These are phyloP conservation scores for Nannizziopsis arthrosporioides DNA, from an alignment of 2,329 filamentous ascomycete genomes.

Conservation along the genomic window DNA sequence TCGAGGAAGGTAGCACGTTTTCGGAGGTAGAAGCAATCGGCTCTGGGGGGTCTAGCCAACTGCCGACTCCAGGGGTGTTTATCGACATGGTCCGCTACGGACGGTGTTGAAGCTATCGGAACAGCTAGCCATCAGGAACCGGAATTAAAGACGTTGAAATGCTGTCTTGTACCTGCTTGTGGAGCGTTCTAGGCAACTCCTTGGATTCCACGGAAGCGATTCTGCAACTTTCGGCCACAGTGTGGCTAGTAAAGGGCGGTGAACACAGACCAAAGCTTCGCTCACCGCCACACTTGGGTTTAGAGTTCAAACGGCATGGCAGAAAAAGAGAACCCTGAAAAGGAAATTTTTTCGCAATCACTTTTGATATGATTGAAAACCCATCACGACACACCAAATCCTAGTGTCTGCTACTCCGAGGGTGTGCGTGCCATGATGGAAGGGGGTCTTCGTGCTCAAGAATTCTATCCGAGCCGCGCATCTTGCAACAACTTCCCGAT, in stretches of 20 bases:
- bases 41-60: conserved; percentile 2
- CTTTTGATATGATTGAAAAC: conserved; percentile 1
- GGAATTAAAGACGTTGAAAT: not conserved
- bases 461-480: conserved; percentile 42
- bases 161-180: not conserved
- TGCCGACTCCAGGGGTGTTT: conserved; percentile 4
- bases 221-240: no score
- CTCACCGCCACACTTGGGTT: conserved; percentile 6
- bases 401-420: not conserved
- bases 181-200: not conserved
- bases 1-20: not conserved
- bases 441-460: conserved; percentile 34
- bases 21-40: no score
- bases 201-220: no score
- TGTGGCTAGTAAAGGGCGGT: conserved; percentile 10
- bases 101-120: conserved; percentile 5
- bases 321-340: conserved; percentile 13
- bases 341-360: conserved; percentile 9
- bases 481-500: conserved; percentile 51
- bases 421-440: conserved; percentile 24
- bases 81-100: conserved; percentile 16
- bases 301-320: conserved; percentile 6
- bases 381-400: not conserved
- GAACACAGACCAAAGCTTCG: not conserved
- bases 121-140: conserved; percentile 2